Evolutionary conservation across 805 yeast genomes (phyloP).

Genomic region (Ogataea neopini): DNA sequence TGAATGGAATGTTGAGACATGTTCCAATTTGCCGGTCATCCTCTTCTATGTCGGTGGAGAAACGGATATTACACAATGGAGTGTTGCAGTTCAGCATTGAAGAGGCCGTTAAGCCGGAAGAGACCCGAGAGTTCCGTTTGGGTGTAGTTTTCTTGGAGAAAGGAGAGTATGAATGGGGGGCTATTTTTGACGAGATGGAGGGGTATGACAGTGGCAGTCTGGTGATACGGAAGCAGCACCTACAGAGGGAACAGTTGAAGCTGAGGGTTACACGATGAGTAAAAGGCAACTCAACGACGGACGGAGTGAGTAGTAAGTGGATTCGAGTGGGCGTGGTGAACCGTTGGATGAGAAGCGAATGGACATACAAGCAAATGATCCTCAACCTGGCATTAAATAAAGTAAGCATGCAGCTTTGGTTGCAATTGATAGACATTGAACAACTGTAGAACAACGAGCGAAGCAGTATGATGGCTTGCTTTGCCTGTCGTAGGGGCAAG

Average conservation of each 20-base stretch:
- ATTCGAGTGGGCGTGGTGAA: no score
- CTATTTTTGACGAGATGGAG: slow-evolving; percentile 50
- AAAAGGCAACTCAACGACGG: no score
- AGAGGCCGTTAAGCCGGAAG: slow-evolving; percentile 44
- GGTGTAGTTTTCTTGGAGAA: slow-evolving; percentile 67
- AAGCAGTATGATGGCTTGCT: no score
- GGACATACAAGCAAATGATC: no score
- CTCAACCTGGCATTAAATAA: no score
- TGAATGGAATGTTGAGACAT: slow-evolving; percentile 62
- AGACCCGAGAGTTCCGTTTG: slow-evolving; percentile 42
- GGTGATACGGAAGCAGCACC: slow-evolving; percentile 34
- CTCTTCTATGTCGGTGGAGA: slow-evolving; percentile 42
- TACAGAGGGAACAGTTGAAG: slow-evolving; percentile 41
- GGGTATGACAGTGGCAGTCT: slow-evolving; percentile 26
- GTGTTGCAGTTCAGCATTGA: slow-evolving; percentile 58
- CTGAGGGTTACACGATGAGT: slow-evolving; percentile 20
- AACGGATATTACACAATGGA: slow-evolving; percentile 71
- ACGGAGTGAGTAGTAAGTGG: no score
- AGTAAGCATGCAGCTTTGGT: no score
- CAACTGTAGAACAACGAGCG: no score
- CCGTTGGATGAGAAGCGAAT: no score
- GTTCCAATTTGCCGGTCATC: slow-evolving; percentile 45
- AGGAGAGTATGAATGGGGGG: slow-evolving; percentile 85
- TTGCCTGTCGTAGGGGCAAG: no score
- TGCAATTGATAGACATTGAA: no score